These are phyloP conservation scores for Daldinia caldariorum DNA, from an alignment of 495 filamentous ascomycete genomes.

Conservation along the genomic window DNA sequence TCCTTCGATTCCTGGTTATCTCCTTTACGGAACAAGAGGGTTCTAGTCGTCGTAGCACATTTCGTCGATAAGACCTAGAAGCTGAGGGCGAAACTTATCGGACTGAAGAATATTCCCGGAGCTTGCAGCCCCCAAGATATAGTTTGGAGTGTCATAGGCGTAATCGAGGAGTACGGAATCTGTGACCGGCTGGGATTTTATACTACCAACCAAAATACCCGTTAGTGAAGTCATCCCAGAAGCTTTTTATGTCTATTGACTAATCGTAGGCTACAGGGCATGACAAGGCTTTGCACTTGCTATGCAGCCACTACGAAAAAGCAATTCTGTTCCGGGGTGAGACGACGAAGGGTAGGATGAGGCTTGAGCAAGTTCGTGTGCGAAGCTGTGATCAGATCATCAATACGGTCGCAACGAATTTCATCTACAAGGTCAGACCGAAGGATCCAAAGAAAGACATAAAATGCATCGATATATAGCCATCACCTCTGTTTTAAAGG, in stretches of 20 bases:
- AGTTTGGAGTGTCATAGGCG: background rate
- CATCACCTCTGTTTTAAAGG: background rate
- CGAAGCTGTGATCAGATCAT: background rate
- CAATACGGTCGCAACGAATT: background rate
- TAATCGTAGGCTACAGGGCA: background rate
- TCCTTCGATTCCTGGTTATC: background rate
- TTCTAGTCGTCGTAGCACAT: background rate
- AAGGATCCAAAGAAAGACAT: no score
- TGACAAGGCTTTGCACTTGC: background rate
- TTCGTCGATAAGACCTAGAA: background rate
- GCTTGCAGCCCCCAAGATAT: background rate
- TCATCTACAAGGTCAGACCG: background rate
- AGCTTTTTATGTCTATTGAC: background rate
- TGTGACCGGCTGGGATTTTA: background rate
- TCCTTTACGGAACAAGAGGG: background rate
- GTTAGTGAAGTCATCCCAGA: background rate
- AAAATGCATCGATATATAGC: background rate
- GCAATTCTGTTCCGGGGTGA: no score
- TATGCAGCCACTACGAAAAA: background rate
- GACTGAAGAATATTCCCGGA: background rate
- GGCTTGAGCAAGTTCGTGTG: background rate
- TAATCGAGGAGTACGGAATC: background rate
- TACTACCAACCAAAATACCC: background rate
- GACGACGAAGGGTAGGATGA: background rate
- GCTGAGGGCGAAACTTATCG: background rate